Percentiles rank a stretch among this genome's conserved stretches.
phyloP scores from a whole-genome alignment of 805 yeast species.

The Wickerhamiella allomyrinae region DNA sequence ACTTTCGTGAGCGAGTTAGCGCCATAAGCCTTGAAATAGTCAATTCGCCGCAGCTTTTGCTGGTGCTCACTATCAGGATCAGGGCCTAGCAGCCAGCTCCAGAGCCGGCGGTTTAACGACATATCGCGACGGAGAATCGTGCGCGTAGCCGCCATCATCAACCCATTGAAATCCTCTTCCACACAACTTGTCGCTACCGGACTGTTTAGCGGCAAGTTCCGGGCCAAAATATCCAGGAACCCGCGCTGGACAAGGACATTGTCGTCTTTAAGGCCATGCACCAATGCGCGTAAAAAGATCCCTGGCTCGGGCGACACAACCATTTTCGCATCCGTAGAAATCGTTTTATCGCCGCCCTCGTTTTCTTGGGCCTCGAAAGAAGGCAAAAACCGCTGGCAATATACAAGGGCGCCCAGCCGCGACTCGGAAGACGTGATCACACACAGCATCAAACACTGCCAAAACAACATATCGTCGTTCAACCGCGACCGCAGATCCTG shows the following conservation, averaged over 20 bases:
- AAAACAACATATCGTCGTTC: conserved; percentile 59
- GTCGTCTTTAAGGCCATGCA: conserved; percentile 52
- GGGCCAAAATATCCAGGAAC: conserved; percentile 62
- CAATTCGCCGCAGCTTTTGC: conserved; percentile 26
- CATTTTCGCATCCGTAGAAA: conserved; percentile 21
- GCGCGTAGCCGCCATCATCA: conserved; percentile 43
- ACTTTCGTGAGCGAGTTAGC: conserved; percentile 37
- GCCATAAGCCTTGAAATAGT: conserved; percentile 51
- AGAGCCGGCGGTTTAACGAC: conserved; percentile 84
- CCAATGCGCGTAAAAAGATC: conserved; percentile 56
- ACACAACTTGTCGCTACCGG: conserved; percentile 36
- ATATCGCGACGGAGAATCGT: conserved; percentile 74
- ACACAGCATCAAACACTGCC: conserved; percentile 69
- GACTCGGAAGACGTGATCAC: conserved; percentile 68
- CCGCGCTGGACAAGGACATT: conserved; percentile 72
- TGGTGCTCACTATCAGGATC: conserved; percentile 26
- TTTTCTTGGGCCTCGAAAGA: conserved; percentile 23
- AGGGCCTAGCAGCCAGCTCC: conserved; percentile 90
- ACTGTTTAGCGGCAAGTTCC: conserved; percentile 49
- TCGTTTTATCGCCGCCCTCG: neutral
- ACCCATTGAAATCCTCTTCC: conserved; percentile 38
- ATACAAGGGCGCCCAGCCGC: conserved; percentile 69
- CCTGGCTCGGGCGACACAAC: conserved; percentile 71
- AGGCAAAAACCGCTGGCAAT: conserved; percentile 58
- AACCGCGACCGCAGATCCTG: conserved; percentile 44